phyloP scores from a whole-genome alignment of 2,329 filamentous ascomycete genomes.

The Sarocladiaceae sp. region DNA sequence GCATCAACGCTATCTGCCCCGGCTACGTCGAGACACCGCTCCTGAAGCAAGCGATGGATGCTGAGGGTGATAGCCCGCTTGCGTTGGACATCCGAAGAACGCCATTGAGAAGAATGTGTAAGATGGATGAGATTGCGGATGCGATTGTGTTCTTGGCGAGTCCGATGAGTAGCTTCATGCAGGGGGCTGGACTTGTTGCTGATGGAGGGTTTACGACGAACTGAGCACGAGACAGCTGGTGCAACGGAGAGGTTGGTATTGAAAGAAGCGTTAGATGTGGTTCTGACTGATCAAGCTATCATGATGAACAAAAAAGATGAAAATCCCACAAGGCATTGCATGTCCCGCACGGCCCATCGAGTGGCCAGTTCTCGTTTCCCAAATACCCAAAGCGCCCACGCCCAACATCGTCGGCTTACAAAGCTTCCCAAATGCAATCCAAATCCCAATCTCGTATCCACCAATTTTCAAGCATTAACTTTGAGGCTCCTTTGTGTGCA shows the following conservation, averaged over 20 bases:
- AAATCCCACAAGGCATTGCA: too few species aligned
- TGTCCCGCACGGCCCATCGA: too few species aligned
- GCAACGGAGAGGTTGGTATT: neutral
- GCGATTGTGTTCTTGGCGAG: constrained; percentile 47
- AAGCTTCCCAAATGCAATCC: neutral
- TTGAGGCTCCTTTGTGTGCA: too few species aligned
- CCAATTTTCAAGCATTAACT: too few species aligned
- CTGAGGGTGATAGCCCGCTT: constrained; percentile 24
- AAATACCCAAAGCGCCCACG: neutral
- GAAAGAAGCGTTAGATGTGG: neutral
- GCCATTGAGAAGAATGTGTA: constrained; percentile 41
- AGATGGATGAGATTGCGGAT: constrained; percentile 50
- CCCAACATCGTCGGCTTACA: neutral
- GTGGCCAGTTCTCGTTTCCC: neutral
- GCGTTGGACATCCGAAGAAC: constrained; percentile 37
- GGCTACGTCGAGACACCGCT: constrained; percentile 43
- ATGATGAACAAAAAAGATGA: neutral
- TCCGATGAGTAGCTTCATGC: constrained; percentile 48
- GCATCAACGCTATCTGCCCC: constrained; percentile 59
- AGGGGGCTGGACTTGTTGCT: constrained; percentile 40
- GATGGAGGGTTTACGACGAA: constrained; percentile 39
- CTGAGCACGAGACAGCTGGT: constrained; percentile 10
- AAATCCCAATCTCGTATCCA: neutral
- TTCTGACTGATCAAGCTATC: neutral
- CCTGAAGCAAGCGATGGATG: constrained; percentile 20